Conservation (phyloP, 768 basidiomycete species). For the Pisolithus orientalis region DNA sequence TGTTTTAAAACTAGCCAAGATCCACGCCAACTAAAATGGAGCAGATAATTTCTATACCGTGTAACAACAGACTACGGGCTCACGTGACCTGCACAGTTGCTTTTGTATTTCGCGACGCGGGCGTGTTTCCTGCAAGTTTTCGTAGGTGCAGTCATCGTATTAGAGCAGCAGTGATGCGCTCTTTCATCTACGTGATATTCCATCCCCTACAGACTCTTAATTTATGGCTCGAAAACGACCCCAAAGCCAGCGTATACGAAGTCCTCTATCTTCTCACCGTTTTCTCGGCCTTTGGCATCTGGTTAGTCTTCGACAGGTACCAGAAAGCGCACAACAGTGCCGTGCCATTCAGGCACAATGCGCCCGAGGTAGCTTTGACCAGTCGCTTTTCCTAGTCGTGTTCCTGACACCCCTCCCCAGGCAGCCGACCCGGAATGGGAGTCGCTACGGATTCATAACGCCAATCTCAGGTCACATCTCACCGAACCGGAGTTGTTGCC, state of each 20-base stretch:
- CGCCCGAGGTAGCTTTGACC: constrained; percentile 49
- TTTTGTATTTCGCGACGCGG: not conserved
- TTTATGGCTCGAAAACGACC: constrained; percentile 41
- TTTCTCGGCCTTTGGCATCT: constrained; percentile 75
- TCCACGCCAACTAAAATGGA: no score
- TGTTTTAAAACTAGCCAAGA: no score
- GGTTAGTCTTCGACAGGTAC: constrained; percentile 70
- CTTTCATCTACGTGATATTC: constrained; percentile 33
- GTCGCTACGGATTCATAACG: constrained; percentile 46
- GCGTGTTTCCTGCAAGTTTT: not conserved
- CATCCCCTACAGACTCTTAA: constrained; percentile 50
- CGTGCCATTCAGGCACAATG: constrained; percentile 53
- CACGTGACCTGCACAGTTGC: not conserved
- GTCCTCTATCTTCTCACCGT: constrained; percentile 59
- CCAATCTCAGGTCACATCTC: constrained; percentile 62
- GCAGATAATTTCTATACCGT: no score
- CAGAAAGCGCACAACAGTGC: constrained; percentile 69
- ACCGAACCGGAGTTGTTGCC: constrained; percentile 50
- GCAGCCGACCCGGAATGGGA: constrained; percentile 55
- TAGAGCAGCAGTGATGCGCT: constrained; percentile 18
- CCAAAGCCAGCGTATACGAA: constrained; percentile 47
- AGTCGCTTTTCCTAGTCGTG: not conserved
- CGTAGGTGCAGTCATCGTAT: not conserved
- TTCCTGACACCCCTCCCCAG: constrained; percentile 31
- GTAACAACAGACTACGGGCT: not conserved